Evolutionary conservation across 1,284 basidiomycete genomes (phyloP), one percentile per base, ranked within the genome.

Genomic region (Fistulinella staudtii): DNA sequence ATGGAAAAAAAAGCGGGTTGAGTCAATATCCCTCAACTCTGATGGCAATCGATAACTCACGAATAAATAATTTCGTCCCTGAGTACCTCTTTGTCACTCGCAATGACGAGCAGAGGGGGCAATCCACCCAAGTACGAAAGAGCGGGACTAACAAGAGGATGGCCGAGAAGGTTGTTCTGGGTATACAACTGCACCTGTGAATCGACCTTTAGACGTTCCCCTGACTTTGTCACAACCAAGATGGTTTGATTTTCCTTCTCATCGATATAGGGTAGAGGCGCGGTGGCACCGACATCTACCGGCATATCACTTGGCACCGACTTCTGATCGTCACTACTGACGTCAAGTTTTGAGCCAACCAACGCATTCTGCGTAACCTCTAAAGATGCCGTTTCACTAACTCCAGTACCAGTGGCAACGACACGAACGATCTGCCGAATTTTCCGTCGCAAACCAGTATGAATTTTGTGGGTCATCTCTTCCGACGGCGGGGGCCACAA

Each of bases 401-500:
- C 23, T 27, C 43, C 47, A 34, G 41, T 33, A 17, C 46, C 47
- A 23, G 50, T 30, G 22, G 46, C 30, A 38, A 67, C 47, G n/a
- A 61, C 59, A 30, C 55, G 67, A 31, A 87, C 70, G 1, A 76
- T 76, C 39, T 85, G 75, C 22, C 76, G 80, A 42, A 92, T 77
- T 39, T 78, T 79, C 22, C 66, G 66, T 14, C 82, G 75, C 41
- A 93, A 68, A 2, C 75, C 73, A 9, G 74, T 72, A 50, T 83
- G 87, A 14, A 92, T 80, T 30, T 66, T 67, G 17, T 60, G 68
- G 8, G 83, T 84, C 25, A 90, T 64, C 41, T 86, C 85, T 18
- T 85, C 79, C 1, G 88, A 73, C 0, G 93, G 93, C 1, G 93
- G 92, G 1, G 93, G 93, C 93, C 93, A 97, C 7, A 96, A 70